Base-by-base conservation (phyloP, 371 early-diverging fungal genomes). In the Mortierella sp. region DNA sequence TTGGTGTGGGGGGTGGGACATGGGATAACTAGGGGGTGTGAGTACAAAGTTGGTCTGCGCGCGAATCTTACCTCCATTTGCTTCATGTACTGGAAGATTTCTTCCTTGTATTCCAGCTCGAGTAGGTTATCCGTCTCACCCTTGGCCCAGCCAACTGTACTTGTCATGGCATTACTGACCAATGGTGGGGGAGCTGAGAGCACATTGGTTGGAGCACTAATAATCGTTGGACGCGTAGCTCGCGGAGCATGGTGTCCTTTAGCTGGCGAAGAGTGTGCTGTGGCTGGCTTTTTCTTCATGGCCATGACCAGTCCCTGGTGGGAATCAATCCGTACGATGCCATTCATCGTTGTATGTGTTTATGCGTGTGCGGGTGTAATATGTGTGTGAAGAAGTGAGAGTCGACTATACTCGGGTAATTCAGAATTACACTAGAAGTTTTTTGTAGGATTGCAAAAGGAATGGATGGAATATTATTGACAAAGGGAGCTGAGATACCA, bases 61-160 rank as follows among this genome's bases (percentile, higher is more conserved):
- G 13, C 22, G 7, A 51, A 51, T 42, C 73, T 31, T 74, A 79
- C 80, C 80, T 79, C 80, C 80, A 79, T 79, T 56, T 79, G 80
- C 74, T 74, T 79, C 80, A 79, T 79, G 58, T 79, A 79, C 57
- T 79, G 74, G 58, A 79, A 79, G 53, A 79, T 79, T 61, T 79
- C 80, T 28, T 79, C 80, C 70, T 73, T 74, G 61, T 79, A 79
- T 45, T 79, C 80, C 19, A 79, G 63, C 51, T 79, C 80, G 17
- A 79, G 56, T 34, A 79, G 53, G 55, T 64, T 58, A 22, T 79
- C 80, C 1, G 79, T 69, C 35, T 72, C 70, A 3, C 62, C 73
- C 32, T 78, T 78, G 45, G 70, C 66, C 70, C 72, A 78, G 12
- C 79, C 79, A 53, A 43, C 51, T 2, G 73, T 65, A 37, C 74